Base-by-base conservation (phyloP, 73 alveolate species). In the Tetrahymena thermophila region DNA sequence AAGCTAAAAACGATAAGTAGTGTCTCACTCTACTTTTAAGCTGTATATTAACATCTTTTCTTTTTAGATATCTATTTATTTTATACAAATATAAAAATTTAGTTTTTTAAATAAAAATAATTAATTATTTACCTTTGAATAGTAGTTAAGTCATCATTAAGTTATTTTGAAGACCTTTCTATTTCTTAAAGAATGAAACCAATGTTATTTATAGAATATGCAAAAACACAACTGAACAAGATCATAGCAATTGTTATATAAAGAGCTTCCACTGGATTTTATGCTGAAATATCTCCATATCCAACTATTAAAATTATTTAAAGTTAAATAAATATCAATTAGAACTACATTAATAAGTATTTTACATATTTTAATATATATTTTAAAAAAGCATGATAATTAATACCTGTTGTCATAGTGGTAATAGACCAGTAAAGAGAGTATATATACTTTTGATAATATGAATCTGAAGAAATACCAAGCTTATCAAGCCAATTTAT, bases 251-350 rank as follows among this genome's bases (percentile, higher is more conserved):
- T 37, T 31, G 97, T 94, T 25, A 98, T 94, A 56, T 98, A 85
- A 4, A 97, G 44, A 84, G 96, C 96, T 95, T 98, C 99, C 34
- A 94, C 11, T 19, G 93, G 34, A 40, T 97, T 97, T 34, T 43
- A 96, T 2, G 99, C 97, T 21, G 98, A 96, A 16, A 98, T 96
- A 96, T 98, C 99, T 28, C 99, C 99, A 96, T 98, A 98, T 31
- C 99, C 99, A 0, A 98, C 99, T 71, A 40, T 7, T 40, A 40
- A 9, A 71, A 8, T 58, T 11, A n/a, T 58, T 4, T 14, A n/a
- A n/a, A n/a, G n/a, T n/a, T n/a, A n/a, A n/a, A n/a, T n/a, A n/a
- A n/a, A n/a, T n/a, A n/a, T n/a, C n/a, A n/a, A n/a, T n/a, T n/a
- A n/a, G n/a, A n/a, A n/a, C n/a, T n/a, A n/a, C n/a, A n/a, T n/a